These are phyloP conservation scores for Tulasnella sp. DNA, from an alignment of 768 basidiomycete species.

Conservation along the genomic window DNA sequence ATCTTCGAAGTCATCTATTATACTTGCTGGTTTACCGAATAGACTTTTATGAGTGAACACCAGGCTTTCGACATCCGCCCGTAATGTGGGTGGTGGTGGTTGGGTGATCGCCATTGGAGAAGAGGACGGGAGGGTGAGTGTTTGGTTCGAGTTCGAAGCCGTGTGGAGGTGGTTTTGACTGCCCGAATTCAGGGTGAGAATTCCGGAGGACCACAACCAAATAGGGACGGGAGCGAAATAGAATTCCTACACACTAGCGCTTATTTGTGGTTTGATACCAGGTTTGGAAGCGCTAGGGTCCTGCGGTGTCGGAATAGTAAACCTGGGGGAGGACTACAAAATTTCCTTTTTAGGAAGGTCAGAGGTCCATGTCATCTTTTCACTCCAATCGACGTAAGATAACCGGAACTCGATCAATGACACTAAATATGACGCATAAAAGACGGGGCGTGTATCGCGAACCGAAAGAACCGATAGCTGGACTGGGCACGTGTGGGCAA, in stretches of 20 bases:
- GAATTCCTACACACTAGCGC: too few relatives aligned
- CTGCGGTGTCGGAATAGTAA: background rate
- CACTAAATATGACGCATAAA: too few relatives aligned
- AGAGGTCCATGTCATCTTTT: too few relatives aligned
- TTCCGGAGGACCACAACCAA: too few relatives aligned
- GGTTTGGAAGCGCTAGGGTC: background rate
- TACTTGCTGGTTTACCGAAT: background rate
- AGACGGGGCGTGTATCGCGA: too few relatives aligned
- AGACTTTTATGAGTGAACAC: constrained; percentile 24
- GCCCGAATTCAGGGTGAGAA: too few relatives aligned
- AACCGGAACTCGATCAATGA: too few relatives aligned
- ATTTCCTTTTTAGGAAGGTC: background rate
- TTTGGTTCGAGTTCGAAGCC: background rate
- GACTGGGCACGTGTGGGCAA: too few relatives aligned
- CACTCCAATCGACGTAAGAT: too few relatives aligned
- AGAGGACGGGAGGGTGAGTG: background rate
- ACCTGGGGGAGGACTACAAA: background rate
- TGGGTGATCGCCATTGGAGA: background rate
- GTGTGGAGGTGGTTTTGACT: background rate
- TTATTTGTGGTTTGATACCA: too few relatives aligned
- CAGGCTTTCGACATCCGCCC: background rate
- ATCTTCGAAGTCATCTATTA: background rate
- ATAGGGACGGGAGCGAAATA: too few relatives aligned
- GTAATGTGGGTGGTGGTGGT: background rate
- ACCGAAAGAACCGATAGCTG: too few relatives aligned